Evolutionary conservation across 2,329 filamentous ascomycete genomes (phyloP), one percentile per base, ranked within the genome.

Genomic region (Magnaporthiopsis incrustans): DNA sequence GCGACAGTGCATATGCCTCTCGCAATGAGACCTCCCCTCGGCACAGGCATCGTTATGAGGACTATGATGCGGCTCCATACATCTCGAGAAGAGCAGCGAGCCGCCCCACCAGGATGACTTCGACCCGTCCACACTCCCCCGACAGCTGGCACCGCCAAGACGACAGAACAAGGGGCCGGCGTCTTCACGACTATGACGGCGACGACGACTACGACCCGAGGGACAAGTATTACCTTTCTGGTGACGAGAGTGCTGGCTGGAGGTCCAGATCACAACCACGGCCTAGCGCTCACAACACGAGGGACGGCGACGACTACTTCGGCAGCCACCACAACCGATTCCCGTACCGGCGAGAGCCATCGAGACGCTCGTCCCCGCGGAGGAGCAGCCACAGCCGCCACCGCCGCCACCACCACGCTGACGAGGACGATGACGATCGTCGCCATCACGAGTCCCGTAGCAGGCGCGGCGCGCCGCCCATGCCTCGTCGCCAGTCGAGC

Each of bases 161-260:
- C 25, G 15, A 22, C 33, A 12, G 33, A 27, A 63, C 53, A 30
- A 38, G 56, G 18, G 33, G 58, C 15, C 26, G 30, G 14, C 32
- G 32, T 22, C 57, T 32, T 30, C 53, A 30, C 27, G 27, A 10
- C 33, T 12, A 35, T 35, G 33, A 58, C 25, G 10, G 44, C 33
- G 53, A 22, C 3, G 53, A 59, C 33, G 27, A 69, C 60, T 69
- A 68, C 63, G 64, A 67, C 18, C 66, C 68, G 3, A 65, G 58
- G 14, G 68, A 69, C 57, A 68, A 61, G 65, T 68, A 66, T 60
- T 68, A 69, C 32, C 62, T 69, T 25, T 69, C 68, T 12, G 63
- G 38, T 27, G 66, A 66, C n/a, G 66, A 67, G 1, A 67, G 66
- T 26, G 61, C 60, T 2, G 63, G 57, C 26, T 60, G 27, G 25